Evolutionary conservation across 805 yeast species (phyloP).

Genomic region (Blastobotrys muscicola): DNA sequence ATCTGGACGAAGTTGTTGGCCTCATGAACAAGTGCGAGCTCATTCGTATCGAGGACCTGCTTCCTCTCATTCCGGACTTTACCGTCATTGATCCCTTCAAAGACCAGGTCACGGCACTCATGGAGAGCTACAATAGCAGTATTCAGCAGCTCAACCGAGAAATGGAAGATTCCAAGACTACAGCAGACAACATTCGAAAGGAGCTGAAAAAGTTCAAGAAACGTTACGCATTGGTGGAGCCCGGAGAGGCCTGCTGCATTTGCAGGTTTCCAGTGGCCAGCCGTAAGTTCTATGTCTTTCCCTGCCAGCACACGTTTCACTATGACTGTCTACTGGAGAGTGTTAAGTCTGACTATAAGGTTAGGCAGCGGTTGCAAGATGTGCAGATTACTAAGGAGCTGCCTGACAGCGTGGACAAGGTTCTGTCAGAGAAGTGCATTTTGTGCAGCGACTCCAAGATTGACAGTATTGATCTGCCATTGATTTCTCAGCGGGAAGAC

Average conservation of each 20-base stretch:
- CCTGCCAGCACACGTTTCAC: slow-evolving; percentile 86
- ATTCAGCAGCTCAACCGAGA: slow-evolving; percentile 61
- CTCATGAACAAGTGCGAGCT: slow-evolving; percentile 24
- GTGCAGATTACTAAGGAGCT: slow-evolving; percentile 30
- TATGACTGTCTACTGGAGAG: slow-evolving; percentile 70
- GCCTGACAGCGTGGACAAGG: slow-evolving; percentile 32
- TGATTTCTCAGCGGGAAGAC: slow-evolving; percentile 25
- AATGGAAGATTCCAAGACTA: slow-evolving; percentile 61
- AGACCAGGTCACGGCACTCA: slow-evolving; percentile 70
- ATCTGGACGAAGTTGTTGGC: slow-evolving; percentile 24
- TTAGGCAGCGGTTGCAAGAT: slow-evolving; percentile 52
- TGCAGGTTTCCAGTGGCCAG: slow-evolving; percentile 65
- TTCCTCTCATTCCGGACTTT: slow-evolving; percentile 79
- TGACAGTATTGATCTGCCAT: slow-evolving; percentile 57
- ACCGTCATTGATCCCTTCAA: slow-evolving; percentile 68
- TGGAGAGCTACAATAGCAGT: slow-evolving; percentile 59
- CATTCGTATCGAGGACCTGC: slow-evolving; percentile 62
- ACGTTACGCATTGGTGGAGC: slow-evolving; percentile 59
- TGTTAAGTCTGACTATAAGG: slow-evolving; percentile 55
- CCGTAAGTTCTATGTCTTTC: slow-evolving; percentile 70
- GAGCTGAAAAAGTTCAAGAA: slow-evolving; percentile 45
- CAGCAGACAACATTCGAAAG: slow-evolving; percentile 46
- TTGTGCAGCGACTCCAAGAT: slow-evolving; percentile 74
- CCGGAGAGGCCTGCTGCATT: slow-evolving; percentile 71
- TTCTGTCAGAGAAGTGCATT: slow-evolving; percentile 58